These are phyloP conservation scores for Talaromyces sp. DNA, from an alignment of 2,329 filamentous ascomycete species.

Conservation along the genomic window DNA sequence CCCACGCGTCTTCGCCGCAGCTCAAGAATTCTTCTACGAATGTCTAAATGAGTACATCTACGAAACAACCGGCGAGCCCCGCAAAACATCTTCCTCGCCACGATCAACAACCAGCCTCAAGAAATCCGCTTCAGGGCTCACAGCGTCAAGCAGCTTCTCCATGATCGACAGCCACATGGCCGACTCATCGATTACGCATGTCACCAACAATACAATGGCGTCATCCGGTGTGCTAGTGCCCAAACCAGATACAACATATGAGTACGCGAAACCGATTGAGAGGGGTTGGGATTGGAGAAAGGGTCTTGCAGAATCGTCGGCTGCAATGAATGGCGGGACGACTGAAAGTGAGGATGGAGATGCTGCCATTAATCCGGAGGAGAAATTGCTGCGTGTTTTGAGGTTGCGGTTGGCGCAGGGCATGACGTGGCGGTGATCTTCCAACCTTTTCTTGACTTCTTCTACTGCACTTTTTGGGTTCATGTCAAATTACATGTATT, in stretches of 20 bases:
- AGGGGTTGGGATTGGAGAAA: constrained; percentile 72
- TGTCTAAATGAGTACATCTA: constrained; percentile 65
- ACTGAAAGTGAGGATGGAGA: constrained; percentile 2
- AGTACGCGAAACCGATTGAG: constrained; percentile 31
- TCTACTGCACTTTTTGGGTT: background rate
- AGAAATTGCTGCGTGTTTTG: constrained; percentile 61
- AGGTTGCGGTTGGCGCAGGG: constrained; percentile 38
- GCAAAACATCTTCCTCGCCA: constrained; percentile 27
- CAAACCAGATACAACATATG: constrained; percentile 23
- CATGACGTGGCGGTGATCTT: constrained; percentile 12
- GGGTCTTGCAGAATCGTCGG: constrained; percentile 55
- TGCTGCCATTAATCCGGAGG: constrained; percentile 5
- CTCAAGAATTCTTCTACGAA: constrained; percentile 73
- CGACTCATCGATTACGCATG: constrained; percentile 33
- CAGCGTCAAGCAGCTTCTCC: constrained; percentile 60
- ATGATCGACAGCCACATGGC: constrained; percentile 73
- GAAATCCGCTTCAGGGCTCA: constrained; percentile 56
- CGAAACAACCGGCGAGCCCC: constrained; percentile 12
- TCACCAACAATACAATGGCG: constrained; percentile 12
- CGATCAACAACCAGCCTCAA: constrained; percentile 66
- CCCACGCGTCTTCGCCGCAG: constrained; percentile 67
- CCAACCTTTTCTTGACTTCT: background rate
- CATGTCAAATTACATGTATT: background rate
- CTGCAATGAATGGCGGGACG: constrained; percentile 54
- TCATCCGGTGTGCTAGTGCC: constrained; percentile 49